phyloP scores from a whole-genome alignment of 192 early-diverging fungal species.

The Linnemannia schmuckeri region DNA sequence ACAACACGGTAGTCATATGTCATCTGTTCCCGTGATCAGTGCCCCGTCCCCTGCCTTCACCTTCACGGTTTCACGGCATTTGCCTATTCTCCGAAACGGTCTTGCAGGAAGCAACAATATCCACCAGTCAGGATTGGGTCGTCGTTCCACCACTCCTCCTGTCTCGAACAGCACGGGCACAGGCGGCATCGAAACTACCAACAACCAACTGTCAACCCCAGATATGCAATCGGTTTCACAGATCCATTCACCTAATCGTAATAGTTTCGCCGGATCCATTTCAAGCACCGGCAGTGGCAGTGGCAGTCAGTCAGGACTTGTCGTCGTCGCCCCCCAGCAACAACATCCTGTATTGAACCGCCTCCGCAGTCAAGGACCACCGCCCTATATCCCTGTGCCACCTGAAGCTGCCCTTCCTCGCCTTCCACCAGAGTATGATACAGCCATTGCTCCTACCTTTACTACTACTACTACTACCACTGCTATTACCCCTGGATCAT shows the following conservation, averaged over 20 bases:
- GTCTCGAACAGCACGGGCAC: not conserved
- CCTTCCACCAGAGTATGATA: constrained; percentile 16
- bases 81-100: constrained; percentile 11
- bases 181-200: not conserved
- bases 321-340: not conserved
- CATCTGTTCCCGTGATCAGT: constrained; percentile 16
- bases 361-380: constrained; percentile 39
- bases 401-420: constrained; percentile 20
- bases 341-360: constrained; percentile 21
- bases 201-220: not conserved
- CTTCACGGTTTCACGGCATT: not conserved
- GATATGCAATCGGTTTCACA: not conserved
- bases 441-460: not conserved
- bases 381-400: constrained; percentile 36
- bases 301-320: not conserved
- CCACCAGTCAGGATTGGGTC: not conserved
- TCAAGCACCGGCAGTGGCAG: not conserved
- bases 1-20: not conserved
- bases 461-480: not conserved
- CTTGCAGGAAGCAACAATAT: constrained; percentile 27
- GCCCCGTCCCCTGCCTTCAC: constrained; percentile 24
- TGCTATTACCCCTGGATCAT: not conserved
- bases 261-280: not conserved
- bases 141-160: not conserved
- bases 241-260: not conserved